These are phyloP conservation scores for Penicillium sp. DNA, from an alignment of 2,329 filamentous ascomycete species.

Conservation along the genomic window DNA sequence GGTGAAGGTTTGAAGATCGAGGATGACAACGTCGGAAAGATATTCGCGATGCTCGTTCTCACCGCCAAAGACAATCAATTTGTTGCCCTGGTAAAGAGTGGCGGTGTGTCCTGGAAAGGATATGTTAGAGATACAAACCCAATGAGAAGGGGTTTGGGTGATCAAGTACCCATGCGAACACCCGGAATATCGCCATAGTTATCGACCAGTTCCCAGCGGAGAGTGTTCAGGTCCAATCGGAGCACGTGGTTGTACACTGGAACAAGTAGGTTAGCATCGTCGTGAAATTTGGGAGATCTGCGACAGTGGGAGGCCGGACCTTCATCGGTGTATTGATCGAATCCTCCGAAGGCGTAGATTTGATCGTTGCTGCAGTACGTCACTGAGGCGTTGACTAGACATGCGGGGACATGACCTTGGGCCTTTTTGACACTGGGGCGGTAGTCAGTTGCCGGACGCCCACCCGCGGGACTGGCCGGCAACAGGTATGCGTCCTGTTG, in stretches of 20 bases:
- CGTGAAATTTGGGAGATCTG: neutral
- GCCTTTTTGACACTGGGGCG: constrained; percentile 80
- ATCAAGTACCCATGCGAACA: constrained; percentile 81
- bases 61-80: constrained; percentile 94
- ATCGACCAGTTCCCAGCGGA: constrained; percentile 94
- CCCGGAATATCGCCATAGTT: constrained; percentile 98
- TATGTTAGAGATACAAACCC: neutral
- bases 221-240: constrained; percentile 78
- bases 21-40: constrained; percentile 91
- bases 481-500: constrained; percentile 81
- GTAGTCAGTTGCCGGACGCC: constrained; percentile 67
- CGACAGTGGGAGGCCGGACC: constrained; percentile 42
- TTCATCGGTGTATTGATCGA: constrained; percentile 98
- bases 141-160: constrained; percentile 11
- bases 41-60: constrained; percentile 98
- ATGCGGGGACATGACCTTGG: constrained; percentile 80
- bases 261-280: neutral
- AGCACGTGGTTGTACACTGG: constrained; percentile 94
- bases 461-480: constrained; percentile 77
- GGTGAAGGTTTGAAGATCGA: constrained; percentile 89
- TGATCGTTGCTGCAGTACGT: constrained; percentile 98
- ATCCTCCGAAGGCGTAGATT: constrained; percentile 97
- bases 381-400: constrained; percentile 95
- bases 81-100: constrained; percentile 88
- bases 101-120: constrained; percentile 75